Evolutionary conservation across 371 early-diverging fungal genomes (phyloP).

Genomic region (Phascolomyces articulosus): DNA sequence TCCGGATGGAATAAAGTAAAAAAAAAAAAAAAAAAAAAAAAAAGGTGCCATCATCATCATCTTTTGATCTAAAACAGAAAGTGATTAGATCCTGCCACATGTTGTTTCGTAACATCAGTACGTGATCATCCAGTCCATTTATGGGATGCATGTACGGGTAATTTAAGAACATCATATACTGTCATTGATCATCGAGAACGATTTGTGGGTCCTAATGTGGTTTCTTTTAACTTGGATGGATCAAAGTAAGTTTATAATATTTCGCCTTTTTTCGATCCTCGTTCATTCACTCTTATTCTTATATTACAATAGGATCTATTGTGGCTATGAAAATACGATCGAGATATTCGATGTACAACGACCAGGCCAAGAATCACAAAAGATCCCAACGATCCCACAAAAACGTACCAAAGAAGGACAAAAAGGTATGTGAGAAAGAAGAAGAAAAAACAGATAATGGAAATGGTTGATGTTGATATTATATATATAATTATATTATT

Average conservation of each 20-base stretch:
- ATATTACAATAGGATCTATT: slow-evolving; percentile 55
- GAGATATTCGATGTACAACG: slow-evolving; percentile 67
- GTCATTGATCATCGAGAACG: slow-evolving; percentile 69
- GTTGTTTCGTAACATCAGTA: slow-evolving; percentile 65
- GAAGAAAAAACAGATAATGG: neutral
- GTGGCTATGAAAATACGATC: slow-evolving; percentile 72
- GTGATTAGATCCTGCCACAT: slow-evolving; percentile 59
- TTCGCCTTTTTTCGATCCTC: too few relatives aligned
- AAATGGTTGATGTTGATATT: neutral
- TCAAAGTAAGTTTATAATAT: slow-evolving; percentile 71
- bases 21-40: too few relatives aligned
- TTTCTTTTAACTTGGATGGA: slow-evolving; percentile 68
- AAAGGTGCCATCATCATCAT: too few relatives aligned
- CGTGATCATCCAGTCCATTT: slow-evolving; percentile 73
- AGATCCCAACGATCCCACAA: slow-evolving; percentile 58
- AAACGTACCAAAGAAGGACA: slow-evolving; percentile 67
- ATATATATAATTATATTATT: neutral
- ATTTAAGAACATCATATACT: slow-evolving; percentile 63
- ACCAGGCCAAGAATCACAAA: slow-evolving; percentile 49
- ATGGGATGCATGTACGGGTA: slow-evolving; percentile 70
- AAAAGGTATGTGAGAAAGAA: slow-evolving; percentile 45
- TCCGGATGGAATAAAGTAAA: too few relatives aligned
- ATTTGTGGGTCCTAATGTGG: slow-evolving; percentile 63
- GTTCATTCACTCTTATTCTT: too few relatives aligned
- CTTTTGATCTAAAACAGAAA: neutral